A percentile compares a stretch with the other conserved stretches of the same genome.
Evolutionary conservation across 352 stramenopile species (phyloP).

Genomic region (Globisporangium cystogenes): DNA sequence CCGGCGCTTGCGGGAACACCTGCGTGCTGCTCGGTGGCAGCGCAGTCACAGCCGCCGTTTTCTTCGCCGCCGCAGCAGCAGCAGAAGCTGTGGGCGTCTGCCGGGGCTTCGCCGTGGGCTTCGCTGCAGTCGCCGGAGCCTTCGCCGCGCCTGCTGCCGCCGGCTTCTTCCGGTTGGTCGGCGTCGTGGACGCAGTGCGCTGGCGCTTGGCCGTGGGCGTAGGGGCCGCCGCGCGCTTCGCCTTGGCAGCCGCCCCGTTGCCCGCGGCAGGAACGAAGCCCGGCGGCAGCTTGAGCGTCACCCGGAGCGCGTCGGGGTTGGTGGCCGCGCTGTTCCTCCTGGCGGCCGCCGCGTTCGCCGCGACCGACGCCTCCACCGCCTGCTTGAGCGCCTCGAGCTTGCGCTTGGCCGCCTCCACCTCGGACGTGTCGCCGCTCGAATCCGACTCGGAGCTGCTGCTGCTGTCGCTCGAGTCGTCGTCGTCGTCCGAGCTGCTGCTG

Average conservation of each 20-base stretch:
- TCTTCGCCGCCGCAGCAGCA: not conserved
- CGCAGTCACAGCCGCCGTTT: not conserved
- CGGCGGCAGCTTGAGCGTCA: constrained; percentile 52
- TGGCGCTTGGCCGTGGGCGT: constrained; percentile 28
- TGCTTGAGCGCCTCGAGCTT: constrained; percentile 15
- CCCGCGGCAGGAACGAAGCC: constrained; percentile 31
- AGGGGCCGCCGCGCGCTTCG: constrained; percentile 32
- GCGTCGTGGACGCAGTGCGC: constrained; percentile 12
- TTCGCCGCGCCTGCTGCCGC: not conserved
- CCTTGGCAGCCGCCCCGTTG: constrained; percentile 16
- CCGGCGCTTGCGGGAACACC: constrained; percentile 5
- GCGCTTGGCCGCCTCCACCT: constrained; percentile 17
- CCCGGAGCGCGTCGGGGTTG: constrained; percentile 38
- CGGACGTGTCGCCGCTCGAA: constrained; percentile 26
- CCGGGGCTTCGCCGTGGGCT: constrained; percentile 7
- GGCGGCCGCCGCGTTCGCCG: too few relatives aligned
- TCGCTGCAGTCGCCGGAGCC: constrained; percentile 7
- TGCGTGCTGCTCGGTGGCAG: not conserved
- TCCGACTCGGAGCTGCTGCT: constrained; percentile 46
- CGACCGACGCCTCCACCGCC: constrained; percentile 17
- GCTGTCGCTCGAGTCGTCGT: constrained; percentile 30
- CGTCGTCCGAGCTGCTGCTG: constrained; percentile 22
- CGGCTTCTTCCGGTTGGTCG: constrained; percentile 9
- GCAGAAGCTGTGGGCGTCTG: constrained; percentile 10
- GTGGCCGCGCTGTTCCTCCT: constrained; percentile 11